These are phyloP conservation scores for Scheffersomyces titani DNA, from an alignment of 1,139 yeast species.

Conservation along the genomic window DNA sequence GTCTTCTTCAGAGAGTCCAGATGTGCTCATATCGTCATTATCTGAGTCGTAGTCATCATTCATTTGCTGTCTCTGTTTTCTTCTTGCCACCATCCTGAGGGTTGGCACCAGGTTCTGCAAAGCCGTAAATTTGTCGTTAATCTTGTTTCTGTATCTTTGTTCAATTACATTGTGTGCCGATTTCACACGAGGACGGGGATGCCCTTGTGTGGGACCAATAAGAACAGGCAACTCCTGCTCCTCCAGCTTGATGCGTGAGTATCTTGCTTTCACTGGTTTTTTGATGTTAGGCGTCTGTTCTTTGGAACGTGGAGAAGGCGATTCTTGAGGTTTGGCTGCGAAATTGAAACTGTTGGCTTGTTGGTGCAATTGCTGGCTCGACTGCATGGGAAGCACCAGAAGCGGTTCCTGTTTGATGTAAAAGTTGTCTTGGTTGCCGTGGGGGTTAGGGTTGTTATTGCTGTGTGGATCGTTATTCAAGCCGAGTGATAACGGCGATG, in stretches of 20 bases:
- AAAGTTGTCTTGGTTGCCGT: neutral
- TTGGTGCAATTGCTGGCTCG: neutral
- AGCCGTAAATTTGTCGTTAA: conserved; percentile 45
- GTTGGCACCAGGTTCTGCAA: conserved; percentile 47
- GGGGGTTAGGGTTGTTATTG: neutral
- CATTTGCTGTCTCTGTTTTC: conserved; percentile 15
- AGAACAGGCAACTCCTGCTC: neutral
- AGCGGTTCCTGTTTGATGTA: neutral
- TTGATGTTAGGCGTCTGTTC: neutral
- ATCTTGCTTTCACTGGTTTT: neutral
- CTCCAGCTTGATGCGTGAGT: neutral
- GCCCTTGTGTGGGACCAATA: neutral
- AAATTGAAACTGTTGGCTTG: neutral
- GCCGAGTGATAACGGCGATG: neutral
- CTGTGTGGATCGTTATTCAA: neutral
- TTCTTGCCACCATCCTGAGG: conserved; percentile 31
- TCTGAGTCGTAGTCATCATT: conserved; percentile 15
- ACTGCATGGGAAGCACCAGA: neutral
- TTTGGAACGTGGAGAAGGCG: neutral
- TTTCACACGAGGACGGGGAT: conserved; percentile 20
- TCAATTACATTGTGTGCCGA: conserved; percentile 49
- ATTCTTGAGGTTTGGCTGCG: neutral
- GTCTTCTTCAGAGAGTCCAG: conserved; percentile 12
- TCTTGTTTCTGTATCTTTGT: conserved; percentile 47
- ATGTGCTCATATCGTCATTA: conserved; percentile 11